phyloP scores from a whole-genome alignment of 176 grass and related monocot genomes.

The Alloteropsis semialata region DNA sequence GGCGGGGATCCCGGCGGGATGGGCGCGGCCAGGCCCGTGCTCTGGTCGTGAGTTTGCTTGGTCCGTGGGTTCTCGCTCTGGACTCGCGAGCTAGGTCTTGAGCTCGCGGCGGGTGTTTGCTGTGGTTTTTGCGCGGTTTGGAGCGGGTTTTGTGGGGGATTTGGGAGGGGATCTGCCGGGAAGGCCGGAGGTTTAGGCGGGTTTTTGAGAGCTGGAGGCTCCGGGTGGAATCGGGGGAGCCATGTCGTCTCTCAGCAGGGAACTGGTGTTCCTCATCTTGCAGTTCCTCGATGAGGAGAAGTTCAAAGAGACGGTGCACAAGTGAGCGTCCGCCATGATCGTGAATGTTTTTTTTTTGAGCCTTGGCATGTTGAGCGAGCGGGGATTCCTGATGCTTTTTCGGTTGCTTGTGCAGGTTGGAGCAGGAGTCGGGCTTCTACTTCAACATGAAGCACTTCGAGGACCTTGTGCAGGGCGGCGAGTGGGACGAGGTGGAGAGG shows the following conservation, averaged over 20 bases:
- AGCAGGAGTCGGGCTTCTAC: conserved; percentile 98
- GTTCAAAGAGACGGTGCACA: conserved; percentile 90
- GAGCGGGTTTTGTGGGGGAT: conserved; percentile 32
- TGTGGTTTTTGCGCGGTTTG: conserved; percentile 5
- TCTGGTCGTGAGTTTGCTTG: conserved; percentile 1
- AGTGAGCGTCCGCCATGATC: conserved; percentile 33
- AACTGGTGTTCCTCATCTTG: conserved; percentile 90
- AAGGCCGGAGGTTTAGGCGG: conserved; percentile 47
- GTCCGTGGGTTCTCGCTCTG: neutral
- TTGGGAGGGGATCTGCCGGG: conserved; percentile 52
- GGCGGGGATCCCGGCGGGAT: conserved; percentile 45
- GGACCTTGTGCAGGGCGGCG: conserved; percentile 91
- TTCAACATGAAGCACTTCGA: conserved; percentile 99
- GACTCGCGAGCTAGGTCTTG: neutral
- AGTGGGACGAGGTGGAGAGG: conserved; percentile 99
- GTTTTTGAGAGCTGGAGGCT: conserved; percentile 73
- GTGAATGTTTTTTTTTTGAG: neutral
- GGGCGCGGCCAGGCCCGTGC: neutral
- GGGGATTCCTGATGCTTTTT: neutral
- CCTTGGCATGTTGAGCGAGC: neutral
- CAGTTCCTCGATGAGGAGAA: conserved; percentile 96
- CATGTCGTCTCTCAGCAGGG: conserved; percentile 95
- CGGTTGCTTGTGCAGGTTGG: conserved; percentile 55
- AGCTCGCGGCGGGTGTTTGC: neutral
- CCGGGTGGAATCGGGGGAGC: conserved; percentile 67